A percentile compares a stretch with the other conserved stretches of the same genome.
These are phyloP conservation scores for Termitomyces sp. DNA, from an alignment of 768 basidiomycete species.

Conservation along the genomic window DNA sequence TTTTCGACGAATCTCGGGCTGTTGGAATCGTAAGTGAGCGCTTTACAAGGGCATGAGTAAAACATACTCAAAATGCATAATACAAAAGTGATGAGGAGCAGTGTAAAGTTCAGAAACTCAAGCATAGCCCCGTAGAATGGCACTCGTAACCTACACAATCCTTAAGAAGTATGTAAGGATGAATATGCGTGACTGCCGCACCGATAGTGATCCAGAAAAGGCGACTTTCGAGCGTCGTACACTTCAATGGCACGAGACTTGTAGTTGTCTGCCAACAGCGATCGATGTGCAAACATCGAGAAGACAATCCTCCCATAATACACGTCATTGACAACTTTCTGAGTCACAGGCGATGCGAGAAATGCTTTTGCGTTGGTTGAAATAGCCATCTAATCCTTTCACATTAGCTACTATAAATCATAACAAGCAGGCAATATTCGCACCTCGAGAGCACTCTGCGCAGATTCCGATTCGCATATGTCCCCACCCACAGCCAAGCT, in stretches of 20 bases:
- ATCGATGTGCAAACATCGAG: conserved; percentile 52
- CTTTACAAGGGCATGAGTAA: background rate
- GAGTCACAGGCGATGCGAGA: conserved; percentile 75
- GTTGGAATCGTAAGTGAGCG: background rate
- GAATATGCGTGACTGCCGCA: conserved; percentile 15
- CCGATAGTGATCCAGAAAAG: conserved; percentile 84
- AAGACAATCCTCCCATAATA: conserved; percentile 76
- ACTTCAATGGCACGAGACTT: conserved; percentile 69
- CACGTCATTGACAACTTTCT: conserved; percentile 84
- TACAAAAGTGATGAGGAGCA: conserved; percentile 63
- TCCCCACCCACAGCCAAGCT: conserved; percentile 48
- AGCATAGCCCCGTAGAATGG: conserved; percentile 74
- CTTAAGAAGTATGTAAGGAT: background rate
- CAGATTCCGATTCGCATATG: conserved; percentile 59
- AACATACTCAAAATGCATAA: conserved; percentile 68
- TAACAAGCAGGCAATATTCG: conserved; percentile 17
- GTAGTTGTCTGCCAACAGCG: conserved; percentile 88
- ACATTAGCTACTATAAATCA: background rate
- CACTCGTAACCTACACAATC: conserved; percentile 57
- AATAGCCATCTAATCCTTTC: conserved; percentile 68
- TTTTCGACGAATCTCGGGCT: conserved; percentile 50
- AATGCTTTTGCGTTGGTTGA: conserved; percentile 81
- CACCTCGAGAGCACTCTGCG: conserved; percentile 85
- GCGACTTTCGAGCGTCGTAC: conserved; percentile 60
- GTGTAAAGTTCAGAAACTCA: conserved; percentile 72